Evolutionary conservation across 805 yeast species (phyloP).

Genomic region (Sugiyamaella lignohabitans): DNA sequence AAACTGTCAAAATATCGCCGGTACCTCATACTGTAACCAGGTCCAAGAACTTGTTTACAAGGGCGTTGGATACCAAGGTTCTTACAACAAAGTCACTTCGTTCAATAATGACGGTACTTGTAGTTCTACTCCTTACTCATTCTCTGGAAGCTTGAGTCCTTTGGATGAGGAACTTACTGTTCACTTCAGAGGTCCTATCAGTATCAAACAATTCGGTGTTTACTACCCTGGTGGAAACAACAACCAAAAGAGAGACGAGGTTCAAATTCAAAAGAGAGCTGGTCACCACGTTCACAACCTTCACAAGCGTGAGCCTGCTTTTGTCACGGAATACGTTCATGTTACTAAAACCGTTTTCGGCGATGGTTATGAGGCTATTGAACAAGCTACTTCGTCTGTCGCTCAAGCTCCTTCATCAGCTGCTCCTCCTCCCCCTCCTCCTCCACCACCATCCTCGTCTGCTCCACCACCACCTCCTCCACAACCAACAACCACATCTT

Average conservation of each 20-base stretch:
- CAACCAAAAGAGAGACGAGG: constrained; percentile 52
- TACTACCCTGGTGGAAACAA: constrained; percentile 52
- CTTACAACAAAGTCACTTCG: constrained; percentile 69
- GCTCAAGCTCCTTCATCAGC: constrained; percentile 21
- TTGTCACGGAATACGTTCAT: constrained; percentile 69
- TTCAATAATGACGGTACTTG: constrained; percentile 75
- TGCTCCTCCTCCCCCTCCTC: constrained; percentile 2
- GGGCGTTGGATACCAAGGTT: constrained; percentile 78
- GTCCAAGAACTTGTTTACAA: constrained; percentile 61
- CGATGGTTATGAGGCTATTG: constrained; percentile 13
- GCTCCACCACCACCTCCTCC: constrained; percentile 29
- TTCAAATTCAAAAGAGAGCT: background rate
- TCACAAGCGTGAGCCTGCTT: constrained; percentile 51
- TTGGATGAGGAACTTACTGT: constrained; percentile 81
- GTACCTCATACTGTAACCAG: constrained; percentile 78
- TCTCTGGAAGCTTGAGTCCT: constrained; percentile 72
- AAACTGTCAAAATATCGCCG: constrained; percentile 37
- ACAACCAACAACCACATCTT: constrained; percentile 28
- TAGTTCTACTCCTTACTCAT: constrained; percentile 40
- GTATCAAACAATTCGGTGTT: constrained; percentile 79
- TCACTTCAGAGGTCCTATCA: constrained; percentile 86
- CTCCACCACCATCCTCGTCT: constrained; percentile 24
- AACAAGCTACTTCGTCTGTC: constrained; percentile 29
- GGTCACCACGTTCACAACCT: constrained; percentile 39
- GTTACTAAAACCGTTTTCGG: constrained; percentile 42